Percentiles rank a stretch among this genome's conserved stretches.
Conservation (phyloP, 2,329 filamentous ascomycete genomes). For the Colletotrichum tanaceti region DNA sequence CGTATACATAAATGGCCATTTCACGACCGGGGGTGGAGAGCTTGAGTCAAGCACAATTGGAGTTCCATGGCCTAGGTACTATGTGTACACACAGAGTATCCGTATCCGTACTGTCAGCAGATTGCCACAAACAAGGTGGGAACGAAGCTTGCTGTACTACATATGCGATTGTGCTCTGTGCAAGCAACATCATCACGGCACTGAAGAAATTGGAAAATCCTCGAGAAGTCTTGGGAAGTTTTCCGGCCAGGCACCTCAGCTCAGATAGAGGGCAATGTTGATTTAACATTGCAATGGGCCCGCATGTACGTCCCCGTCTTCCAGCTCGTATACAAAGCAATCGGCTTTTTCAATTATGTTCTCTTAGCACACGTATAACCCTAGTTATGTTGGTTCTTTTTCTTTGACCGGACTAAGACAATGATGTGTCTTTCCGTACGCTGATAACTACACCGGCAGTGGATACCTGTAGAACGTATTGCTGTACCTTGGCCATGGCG, state of each 20-base stretch:
- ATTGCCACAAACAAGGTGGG: neutral
- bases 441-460: neutral
- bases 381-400: too few relatives aligned
- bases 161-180: neutral
- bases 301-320: neutral
- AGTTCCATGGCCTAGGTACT: neutral
- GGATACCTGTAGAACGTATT: too few relatives aligned
- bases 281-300: neutral
- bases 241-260: too few relatives aligned
- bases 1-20: too few relatives aligned
- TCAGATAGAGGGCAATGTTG: too few relatives aligned
- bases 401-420: too few relatives aligned
- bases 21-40: neutral
- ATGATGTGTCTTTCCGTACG: too few relatives aligned
- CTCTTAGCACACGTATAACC: too few relatives aligned
- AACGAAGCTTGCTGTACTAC: neutral
- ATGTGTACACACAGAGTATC: too few relatives aligned
- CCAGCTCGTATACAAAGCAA: neutral
- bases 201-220: neutral
- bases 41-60: neutral
- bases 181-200: neutral
- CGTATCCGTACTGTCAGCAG: too few relatives aligned
- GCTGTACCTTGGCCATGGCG: neutral
- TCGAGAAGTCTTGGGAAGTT: neutral
- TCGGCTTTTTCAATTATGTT: too few relatives aligned